phyloP scores from a whole-genome alignment of 139 green algal species.

The Auxenochlorella pyrenoidosa region DNA sequence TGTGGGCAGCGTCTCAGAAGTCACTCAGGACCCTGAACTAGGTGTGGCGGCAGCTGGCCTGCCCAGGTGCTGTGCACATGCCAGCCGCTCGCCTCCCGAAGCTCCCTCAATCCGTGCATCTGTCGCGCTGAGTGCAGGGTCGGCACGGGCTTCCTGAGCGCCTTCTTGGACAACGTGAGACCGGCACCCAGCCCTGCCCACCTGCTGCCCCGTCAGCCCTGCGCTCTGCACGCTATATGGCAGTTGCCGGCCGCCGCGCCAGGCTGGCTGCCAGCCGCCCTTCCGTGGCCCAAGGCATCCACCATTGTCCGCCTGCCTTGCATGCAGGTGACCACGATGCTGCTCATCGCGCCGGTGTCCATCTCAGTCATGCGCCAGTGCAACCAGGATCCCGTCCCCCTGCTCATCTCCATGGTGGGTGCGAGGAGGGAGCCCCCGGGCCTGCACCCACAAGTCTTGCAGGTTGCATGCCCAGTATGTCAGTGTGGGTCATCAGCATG shows the following conservation, averaged over 20 bases:
- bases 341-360: conserved; percentile 63
- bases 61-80: no score
- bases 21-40: no score
- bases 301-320: neutral
- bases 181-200: neutral
- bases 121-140: neutral
- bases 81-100: no score
- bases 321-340: neutral
- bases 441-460: no score
- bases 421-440: no score
- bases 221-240: no score
- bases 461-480: neutral
- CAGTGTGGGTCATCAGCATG: neutral
- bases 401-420: conserved; percentile 51
- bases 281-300: no score
- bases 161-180: conserved; percentile 69
- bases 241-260: no score
- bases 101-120: neutral
- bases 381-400: conserved; percentile 54
- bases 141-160: conserved; percentile 44
- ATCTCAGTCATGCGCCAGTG: conserved; percentile 54
- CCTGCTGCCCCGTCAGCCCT: no score
- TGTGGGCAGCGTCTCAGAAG: no score
- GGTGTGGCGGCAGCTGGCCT: no score
- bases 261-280: no score